phyloP scores from a whole-genome alignment of 176 grass and related monocot species.

The Rhynchospora breviuscula region DNA sequence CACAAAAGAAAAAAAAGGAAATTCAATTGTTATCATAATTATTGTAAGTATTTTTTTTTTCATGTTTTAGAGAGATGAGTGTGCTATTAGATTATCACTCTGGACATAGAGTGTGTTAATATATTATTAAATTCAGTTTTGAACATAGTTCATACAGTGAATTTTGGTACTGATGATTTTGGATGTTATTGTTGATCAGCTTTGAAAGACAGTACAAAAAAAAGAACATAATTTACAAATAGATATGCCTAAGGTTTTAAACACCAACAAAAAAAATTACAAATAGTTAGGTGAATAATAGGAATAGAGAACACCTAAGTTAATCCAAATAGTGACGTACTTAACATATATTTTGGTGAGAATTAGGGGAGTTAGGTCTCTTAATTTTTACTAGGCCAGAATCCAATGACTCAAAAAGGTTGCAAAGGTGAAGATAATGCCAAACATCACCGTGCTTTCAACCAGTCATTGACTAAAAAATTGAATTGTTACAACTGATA shows the following conservation, averaged over 20 bases:
- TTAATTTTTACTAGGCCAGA: not conserved
- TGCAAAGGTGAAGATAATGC: not conserved
- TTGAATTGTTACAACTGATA: not conserved
- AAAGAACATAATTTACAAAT: not conserved
- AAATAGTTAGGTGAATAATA: not conserved
- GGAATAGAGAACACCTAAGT: not conserved
- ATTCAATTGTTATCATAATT: not conserved
- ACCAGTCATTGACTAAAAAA: not conserved
- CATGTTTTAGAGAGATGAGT: not conserved
- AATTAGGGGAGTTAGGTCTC: not conserved
- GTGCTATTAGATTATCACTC: not conserved
- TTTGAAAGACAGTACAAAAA: too few relatives aligned
- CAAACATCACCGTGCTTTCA: not conserved
- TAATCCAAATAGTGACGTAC: too few relatives aligned
- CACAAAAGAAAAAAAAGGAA: conserved; percentile 16
- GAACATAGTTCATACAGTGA: not conserved
- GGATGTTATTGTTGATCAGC: not conserved
- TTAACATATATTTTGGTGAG: too few relatives aligned
- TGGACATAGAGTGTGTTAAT: not conserved
- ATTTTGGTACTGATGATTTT: not conserved
- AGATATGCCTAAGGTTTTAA: not conserved
- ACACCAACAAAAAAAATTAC: too few relatives aligned
- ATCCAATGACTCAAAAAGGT: not conserved
- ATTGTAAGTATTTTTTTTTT: not conserved
- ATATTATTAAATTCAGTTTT: not conserved